These are phyloP conservation scores for Cucurbita argyrosperma DNA, from an alignment of 306 rosid species.

Conservation along the genomic window DNA sequence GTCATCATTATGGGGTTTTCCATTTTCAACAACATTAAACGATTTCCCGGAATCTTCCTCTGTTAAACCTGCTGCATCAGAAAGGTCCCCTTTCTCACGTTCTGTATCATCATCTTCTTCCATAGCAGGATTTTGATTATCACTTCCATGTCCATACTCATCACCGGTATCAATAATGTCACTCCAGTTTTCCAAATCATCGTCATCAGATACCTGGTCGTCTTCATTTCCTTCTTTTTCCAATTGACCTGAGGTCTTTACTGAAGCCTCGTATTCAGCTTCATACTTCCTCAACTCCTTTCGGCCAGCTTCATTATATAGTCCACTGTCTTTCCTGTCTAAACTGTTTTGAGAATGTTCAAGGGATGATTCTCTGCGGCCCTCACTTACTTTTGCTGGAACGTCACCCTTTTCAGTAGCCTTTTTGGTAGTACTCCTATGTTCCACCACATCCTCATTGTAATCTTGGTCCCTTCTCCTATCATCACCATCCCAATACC, in stretches of 20 bases:
- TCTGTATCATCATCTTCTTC: slow-evolving; percentile 40
- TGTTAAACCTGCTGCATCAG: slow-evolving; percentile 9
- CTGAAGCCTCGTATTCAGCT: slow-evolving; percentile 82
- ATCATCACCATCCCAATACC: slow-evolving; percentile 97
- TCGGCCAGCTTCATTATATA: slow-evolving; percentile 95
- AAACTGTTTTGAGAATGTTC: slow-evolving; percentile 21
- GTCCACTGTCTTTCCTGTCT: slow-evolving; percentile 41
- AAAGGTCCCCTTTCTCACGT: slow-evolving; percentile 22
- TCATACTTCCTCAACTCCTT: slow-evolving; percentile 77
- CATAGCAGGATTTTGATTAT: slow-evolving; percentile 28
- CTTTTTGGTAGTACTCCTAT: slow-evolving; percentile 17
- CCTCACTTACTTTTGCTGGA: slow-evolving; percentile 16
- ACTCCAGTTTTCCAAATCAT: slow-evolving; percentile 26
- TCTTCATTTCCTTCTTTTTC: slow-evolving; percentile 13
- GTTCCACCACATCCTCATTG: slow-evolving; percentile 47
- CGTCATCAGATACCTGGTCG: slow-evolving; percentile 12
- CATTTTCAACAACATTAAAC: slow-evolving; percentile 10
- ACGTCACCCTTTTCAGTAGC: slow-evolving; percentile 14
- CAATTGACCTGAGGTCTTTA: slow-evolving; percentile 25
- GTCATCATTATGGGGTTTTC: slow-evolving; percentile 20
- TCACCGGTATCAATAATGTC: slow-evolving; percentile 39
- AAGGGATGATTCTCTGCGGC: slow-evolving; percentile 14
- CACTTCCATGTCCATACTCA: slow-evolving; percentile 73
- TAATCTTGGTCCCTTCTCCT: slow-evolving; percentile 89
- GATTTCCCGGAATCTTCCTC: slow-evolving; percentile 27